Evolutionary conservation across 1,139 yeast species (phyloP), one percentile per base, ranked within the genome.

Genomic region (Hemisphaericaspora xylofermentans): DNA sequence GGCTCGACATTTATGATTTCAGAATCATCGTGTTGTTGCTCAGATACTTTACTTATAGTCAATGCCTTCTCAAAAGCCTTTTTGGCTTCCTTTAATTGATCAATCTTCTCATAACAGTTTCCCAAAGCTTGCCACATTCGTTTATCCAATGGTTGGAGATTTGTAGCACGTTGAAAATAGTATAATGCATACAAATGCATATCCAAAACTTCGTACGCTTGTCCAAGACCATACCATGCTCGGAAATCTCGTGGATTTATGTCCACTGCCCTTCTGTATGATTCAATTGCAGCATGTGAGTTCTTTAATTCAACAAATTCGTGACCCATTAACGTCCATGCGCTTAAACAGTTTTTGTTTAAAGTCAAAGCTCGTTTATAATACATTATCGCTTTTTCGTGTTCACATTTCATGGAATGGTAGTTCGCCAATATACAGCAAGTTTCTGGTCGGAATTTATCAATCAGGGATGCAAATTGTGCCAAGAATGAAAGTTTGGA

Each of bases 281-380:
- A 84, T 64, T 93, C 98, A 41, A 94, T 93, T 1, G 98, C 98
- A 1, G 98, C 98, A 61, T 94, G 96, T 1, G 96, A 85, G 63
- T 94, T 94, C 56, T 93, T 91, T 52, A 93, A 73, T 60, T 94
- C 98, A 10, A 94, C 95, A 67, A 88, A 94, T 63, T 94, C 99
- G 63, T 94, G 99, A 10, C 99, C 98, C 97, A 94, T 91, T 44
- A 94, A 71, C 0, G 98, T 93, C 98, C 98, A 94, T 0, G 98
- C 98, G 52, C 91, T 82, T 15, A 91, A 69, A 53, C 95, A 88
- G 51, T 81, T 80, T 44, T 88, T 80, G 59, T 89, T 86, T 43
- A 93, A 69, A 0, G 88, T 80, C 32, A 94, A 67, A 0, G 98
- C 98, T 42, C 98, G 73, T 54, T 89, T 85, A 57, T 91, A 94